These are phyloP conservation scores for Magnusiomyces ingens DNA, from an alignment of 1,139 yeast species.

Conservation along the genomic window DNA sequence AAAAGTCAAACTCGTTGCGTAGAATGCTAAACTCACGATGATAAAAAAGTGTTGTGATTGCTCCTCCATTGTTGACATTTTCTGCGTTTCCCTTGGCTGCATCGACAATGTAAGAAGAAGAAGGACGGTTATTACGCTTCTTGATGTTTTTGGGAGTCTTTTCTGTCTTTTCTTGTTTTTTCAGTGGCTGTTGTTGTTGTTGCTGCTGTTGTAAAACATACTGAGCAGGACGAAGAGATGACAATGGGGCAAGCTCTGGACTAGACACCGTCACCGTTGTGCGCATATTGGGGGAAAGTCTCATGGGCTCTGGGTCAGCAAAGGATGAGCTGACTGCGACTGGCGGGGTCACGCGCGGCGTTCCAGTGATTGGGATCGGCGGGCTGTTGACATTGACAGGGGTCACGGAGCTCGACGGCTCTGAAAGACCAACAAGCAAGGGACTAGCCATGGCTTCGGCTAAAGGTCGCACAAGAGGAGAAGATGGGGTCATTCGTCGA, in stretches of 20 bases:
- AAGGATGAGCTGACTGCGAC: neutral
- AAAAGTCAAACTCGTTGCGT: conserved; percentile 59
- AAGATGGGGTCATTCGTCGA: conserved; percentile 5
- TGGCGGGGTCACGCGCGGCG: neutral
- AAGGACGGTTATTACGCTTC: too few species aligned
- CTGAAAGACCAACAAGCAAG: conserved; percentile 18
- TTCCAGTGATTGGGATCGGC: neutral
- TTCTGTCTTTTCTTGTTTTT: neutral
- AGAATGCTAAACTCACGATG: conserved; percentile 53
- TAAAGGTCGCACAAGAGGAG: conserved; percentile 9
- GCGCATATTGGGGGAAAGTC: conserved; percentile 1
- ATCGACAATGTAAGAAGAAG: too few species aligned
- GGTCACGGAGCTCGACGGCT: conserved; percentile 15
- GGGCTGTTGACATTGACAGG: conserved; percentile 18
- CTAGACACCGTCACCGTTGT: too few species aligned
- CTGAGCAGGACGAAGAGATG: too few species aligned
- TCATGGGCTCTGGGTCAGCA: conserved; percentile 3
- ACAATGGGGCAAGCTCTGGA: too few species aligned
- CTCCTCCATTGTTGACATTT: neutral
- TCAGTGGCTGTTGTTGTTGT: neutral
- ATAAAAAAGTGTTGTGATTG: conserved; percentile 37
- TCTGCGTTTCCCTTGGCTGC: too few species aligned
- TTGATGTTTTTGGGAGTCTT: too few species aligned
- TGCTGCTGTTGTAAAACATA: too few species aligned
- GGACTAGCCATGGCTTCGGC: conserved; percentile 12